Evolutionary conservation across 2,329 filamentous ascomycete genomes (phyloP).

Genomic region (Nemania sp.): DNA sequence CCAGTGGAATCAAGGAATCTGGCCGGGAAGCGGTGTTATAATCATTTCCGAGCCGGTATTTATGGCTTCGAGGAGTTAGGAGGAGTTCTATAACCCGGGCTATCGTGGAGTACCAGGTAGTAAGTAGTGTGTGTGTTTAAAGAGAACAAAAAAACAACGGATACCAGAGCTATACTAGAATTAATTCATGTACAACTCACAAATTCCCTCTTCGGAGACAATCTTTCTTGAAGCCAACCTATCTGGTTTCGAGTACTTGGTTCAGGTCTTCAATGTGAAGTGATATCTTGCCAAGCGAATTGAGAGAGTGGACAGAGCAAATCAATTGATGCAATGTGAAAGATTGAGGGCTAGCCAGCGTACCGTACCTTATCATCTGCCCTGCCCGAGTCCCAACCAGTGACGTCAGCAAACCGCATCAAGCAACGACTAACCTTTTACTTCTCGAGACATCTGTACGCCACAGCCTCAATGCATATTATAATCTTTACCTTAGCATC

Average conservation of each 20-base stretch:
- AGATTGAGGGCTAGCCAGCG: too few relatives aligned
- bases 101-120: too few relatives aligned
- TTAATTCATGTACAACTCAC: background rate
- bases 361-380: too few relatives aligned
- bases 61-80: background rate
- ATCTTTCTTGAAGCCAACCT: background rate
- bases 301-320: too few relatives aligned
- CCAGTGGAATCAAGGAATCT: background rate
- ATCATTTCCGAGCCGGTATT: background rate
- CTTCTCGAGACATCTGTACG: background rate
- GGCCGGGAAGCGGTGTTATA: conserved; percentile 4
- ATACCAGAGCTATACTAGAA: conserved; percentile 12
- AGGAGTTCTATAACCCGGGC: conserved; percentile 1
- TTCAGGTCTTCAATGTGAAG: too few relatives aligned
- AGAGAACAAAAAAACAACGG: conserved; percentile 26
- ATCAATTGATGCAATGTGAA: too few relatives aligned
- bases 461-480: background rate
- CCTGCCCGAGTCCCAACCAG: background rate
- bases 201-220: background rate
- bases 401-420: conserved; percentile 12
- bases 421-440: background rate
- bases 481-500: too few relatives aligned
- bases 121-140: conserved; percentile 10
- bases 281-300: too few relatives aligned
- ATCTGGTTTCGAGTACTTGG: too few relatives aligned